Conservation (phyloP, 1,284 basidiomycete genomes). For the Porogramme epimiltina region DNA sequence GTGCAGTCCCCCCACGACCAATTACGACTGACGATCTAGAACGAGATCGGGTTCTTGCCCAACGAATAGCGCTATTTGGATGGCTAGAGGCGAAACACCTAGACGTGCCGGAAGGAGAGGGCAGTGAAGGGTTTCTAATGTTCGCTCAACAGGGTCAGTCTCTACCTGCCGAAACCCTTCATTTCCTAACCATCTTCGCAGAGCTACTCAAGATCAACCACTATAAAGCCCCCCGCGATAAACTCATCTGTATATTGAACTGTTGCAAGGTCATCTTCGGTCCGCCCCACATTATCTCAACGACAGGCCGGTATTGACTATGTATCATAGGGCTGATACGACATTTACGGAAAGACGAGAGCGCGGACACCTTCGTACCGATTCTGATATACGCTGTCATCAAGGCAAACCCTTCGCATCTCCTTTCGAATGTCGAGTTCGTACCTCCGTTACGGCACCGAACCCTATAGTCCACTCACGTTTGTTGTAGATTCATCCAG, state of each 20-base stretch:
- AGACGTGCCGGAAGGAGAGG: slow-evolving; percentile 75
- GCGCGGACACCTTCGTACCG: slow-evolving; percentile 93
- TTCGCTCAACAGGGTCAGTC: slow-evolving; percentile 87
- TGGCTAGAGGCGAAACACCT: slow-evolving; percentile 92
- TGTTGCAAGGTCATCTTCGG: slow-evolving; percentile 99
- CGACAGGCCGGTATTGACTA: not conserved
- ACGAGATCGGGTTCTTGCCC: slow-evolving; percentile 86
- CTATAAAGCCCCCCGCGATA: slow-evolving; percentile 98
- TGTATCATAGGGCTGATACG: slow-evolving; percentile 75
- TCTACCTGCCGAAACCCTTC: not conserved
- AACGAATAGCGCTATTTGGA: slow-evolving; percentile 89
- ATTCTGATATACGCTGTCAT: slow-evolving; percentile 95
- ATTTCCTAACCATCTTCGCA: slow-evolving; percentile 30
- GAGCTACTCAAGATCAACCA: slow-evolving; percentile 97
- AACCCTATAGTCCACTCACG: not conserved
- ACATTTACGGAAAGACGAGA: slow-evolving; percentile 78
- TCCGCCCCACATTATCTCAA: slow-evolving; percentile 39
- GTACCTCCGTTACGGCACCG: slow-evolving; percentile 25
- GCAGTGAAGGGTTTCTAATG: slow-evolving; percentile 83
- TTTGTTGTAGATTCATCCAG: slow-evolving; percentile 79
- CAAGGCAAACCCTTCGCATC: slow-evolving; percentile 89
- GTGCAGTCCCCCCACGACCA: slow-evolving; percentile 68
- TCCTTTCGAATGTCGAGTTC: slow-evolving; percentile 94
- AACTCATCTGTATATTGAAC: slow-evolving; percentile 97
- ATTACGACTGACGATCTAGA: slow-evolving; percentile 95